Evolutionary conservation across 495 filamentous ascomycete species (phyloP), one percentile per base, ranked within the genome.

Genomic region (Friedmanniomyces endolithicus): DNA sequence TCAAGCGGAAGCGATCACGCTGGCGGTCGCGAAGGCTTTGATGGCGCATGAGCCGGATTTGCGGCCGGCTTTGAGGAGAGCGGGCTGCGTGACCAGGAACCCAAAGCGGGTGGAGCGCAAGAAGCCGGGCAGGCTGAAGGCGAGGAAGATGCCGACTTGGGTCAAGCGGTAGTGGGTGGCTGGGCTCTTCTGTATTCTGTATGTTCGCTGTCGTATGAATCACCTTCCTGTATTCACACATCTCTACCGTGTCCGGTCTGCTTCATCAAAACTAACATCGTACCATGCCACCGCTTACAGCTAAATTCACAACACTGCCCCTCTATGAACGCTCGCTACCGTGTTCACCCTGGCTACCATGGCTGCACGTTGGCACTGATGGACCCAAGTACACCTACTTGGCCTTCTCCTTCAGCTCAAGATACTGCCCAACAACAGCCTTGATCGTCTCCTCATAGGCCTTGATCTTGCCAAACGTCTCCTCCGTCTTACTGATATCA

Each of bases 91-190:
- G 55, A 95, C 89, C 49, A 84, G 94, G 60, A 90, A 99, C 78
- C 79, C 85, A 39, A 86, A 90, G 68, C 81, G 75, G 50, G 94
- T 97, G 56, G 92, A 99, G 73, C 88, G 92, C 64, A 99, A 99
- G 84, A 99, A 99, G 80, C 80, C 88, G 23, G 92, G 92, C 61
- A 84, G 86, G 60, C 68, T 95, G 69, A 97, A 97, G 76, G 90
- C 92, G 40, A 84, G 92, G 71, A 99, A 99, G 79, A 92, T 87
- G 83, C 94, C 90, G 52, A 77, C 94, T 59, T 99, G 92, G 92
- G 90, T 97, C 74, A 96, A 96, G 80, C 76, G 82, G 72, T 85
- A 58, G 46, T 20, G 35, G 17, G 27, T 31, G 27, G 27, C 27
- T 31, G 27, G 27, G 27, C 3, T 9, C 27, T 31, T 31, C 9